These are phyloP conservation scores for Rhodosporidiobolus sp. DNA, from an alignment of 768 basidiomycete species.

Conservation along the genomic window DNA sequence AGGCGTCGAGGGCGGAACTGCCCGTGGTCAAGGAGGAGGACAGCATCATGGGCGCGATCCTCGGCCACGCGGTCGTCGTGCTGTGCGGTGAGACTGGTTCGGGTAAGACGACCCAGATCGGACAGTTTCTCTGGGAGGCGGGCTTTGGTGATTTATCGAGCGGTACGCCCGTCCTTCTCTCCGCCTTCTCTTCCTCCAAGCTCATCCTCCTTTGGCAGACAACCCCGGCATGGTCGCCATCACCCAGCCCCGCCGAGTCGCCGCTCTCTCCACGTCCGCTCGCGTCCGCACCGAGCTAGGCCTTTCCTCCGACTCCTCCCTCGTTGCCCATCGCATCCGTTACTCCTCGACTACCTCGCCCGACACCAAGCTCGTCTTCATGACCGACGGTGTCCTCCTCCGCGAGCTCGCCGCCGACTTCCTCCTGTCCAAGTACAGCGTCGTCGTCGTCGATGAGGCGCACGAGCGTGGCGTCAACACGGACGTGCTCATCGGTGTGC, in stretches of 20 bases:
- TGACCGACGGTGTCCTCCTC: slow-evolving; percentile 96
- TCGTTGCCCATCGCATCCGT: slow-evolving; percentile 93
- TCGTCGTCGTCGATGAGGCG: slow-evolving; percentile 95
- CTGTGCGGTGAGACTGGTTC: slow-evolving; percentile 95
- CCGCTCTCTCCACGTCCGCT: slow-evolving; percentile 90
- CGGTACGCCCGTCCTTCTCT: slow-evolving; percentile 57
- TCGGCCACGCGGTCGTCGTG: slow-evolving; percentile 79
- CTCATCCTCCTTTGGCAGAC: slow-evolving; percentile 54
- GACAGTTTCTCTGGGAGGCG: slow-evolving; percentile 96
- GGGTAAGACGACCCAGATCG: slow-evolving; percentile 97
- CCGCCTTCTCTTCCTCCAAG: background rate
- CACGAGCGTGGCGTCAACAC: slow-evolving; percentile 98
- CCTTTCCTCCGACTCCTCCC: slow-evolving; percentile 61
- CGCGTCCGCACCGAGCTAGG: slow-evolving; percentile 93
- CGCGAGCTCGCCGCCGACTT: slow-evolving; percentile 91
- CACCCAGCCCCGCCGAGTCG: slow-evolving; percentile 95
- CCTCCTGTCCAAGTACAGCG: slow-evolving; percentile 85
- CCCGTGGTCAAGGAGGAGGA: slow-evolving; percentile 94
- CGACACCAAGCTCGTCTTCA: slow-evolving; percentile 92
- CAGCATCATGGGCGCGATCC: slow-evolving; percentile 83
- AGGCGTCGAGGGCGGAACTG: slow-evolving; percentile 70
- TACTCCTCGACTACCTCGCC: slow-evolving; percentile 92
- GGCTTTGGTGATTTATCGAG: slow-evolving; percentile 82
- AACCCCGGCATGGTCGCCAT: slow-evolving; percentile 98
- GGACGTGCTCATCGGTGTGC: slow-evolving; percentile 90